Conservation (phyloP, 371 early-diverging fungal species). For the Actinomortierella wolfii region DNA sequence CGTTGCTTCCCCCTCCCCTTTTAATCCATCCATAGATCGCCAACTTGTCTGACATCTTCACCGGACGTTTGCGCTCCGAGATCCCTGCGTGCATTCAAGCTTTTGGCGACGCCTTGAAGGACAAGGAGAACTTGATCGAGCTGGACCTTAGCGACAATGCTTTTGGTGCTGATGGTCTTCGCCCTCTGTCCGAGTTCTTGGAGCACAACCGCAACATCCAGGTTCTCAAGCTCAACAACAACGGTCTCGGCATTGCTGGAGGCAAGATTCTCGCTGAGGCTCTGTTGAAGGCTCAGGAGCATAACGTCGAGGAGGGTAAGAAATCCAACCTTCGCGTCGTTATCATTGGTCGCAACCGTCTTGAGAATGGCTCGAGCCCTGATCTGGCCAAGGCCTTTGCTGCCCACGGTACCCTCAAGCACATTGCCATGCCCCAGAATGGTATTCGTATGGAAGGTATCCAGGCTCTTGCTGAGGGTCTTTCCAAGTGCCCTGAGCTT, state of each 20-base stretch:
- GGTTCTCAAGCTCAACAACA: conserved; percentile 91
- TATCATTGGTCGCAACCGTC: conserved; percentile 91
- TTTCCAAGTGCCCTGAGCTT: conserved; percentile 71
- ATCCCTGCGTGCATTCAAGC: conserved; percentile 86
- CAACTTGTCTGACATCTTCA: conserved; percentile 89
- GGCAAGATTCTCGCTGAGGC: conserved; percentile 89
- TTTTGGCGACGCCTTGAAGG: conserved; percentile 82
- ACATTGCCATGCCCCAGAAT: conserved; percentile 96
- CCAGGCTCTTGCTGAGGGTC: conserved; percentile 67
- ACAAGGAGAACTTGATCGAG: conserved; percentile 75
- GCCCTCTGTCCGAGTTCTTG: conserved; percentile 84
- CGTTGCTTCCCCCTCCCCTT: neutral
- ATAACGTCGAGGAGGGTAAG: conserved; percentile 64
- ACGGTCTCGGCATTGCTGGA: conserved; percentile 91
- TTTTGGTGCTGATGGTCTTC: conserved; percentile 95
- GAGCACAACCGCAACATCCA: conserved; percentile 79
- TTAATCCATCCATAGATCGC: conserved; percentile 51
- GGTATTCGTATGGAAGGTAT: conserved; percentile 96
- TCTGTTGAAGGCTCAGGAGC: conserved; percentile 74
- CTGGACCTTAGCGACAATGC: conserved; percentile 97
- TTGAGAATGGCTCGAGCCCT: conserved; percentile 84
- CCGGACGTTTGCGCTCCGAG: conserved; percentile 89
- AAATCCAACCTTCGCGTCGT: conserved; percentile 76
- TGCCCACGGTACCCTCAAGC: conserved; percentile 73
- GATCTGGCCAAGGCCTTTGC: conserved; percentile 83